These are phyloP conservation scores for Dipteronia dyeriana DNA, from an alignment of 345 rosid genomes.

Conservation along the genomic window DNA sequence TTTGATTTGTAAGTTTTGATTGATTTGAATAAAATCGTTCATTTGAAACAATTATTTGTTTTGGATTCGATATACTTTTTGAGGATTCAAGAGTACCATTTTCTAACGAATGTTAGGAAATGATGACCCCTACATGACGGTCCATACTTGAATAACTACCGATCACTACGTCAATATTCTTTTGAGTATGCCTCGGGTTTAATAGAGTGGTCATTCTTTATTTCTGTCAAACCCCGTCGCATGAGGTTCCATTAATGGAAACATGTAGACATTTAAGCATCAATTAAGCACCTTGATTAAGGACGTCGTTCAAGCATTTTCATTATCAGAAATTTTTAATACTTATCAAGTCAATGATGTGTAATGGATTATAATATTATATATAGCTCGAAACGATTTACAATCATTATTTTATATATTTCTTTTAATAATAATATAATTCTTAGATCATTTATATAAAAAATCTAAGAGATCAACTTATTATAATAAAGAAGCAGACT, in stretches of 20 bases:
- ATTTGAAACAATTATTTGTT: too few relatives aligned
- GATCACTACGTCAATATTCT: too few relatives aligned
- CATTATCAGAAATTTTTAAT: background rate
- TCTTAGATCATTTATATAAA: background rate
- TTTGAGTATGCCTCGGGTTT: too few relatives aligned
- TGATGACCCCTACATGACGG: too few relatives aligned
- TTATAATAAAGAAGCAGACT: conserved; percentile 2
- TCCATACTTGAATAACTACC: too few relatives aligned
- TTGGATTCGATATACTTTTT: too few relatives aligned
- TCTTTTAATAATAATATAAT: background rate
- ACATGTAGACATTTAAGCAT: background rate
- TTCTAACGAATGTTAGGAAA: too few relatives aligned
- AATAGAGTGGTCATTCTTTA: too few relatives aligned
- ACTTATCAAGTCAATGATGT: background rate
- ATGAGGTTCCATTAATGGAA: background rate
- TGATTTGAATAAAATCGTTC: too few relatives aligned
- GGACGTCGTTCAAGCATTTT: background rate
- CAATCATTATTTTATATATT: background rate
- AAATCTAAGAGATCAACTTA: conserved; percentile 13
- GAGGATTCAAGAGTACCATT: too few relatives aligned
- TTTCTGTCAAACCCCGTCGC: background rate
- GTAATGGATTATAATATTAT: background rate
- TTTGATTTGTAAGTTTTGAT: too few relatives aligned
- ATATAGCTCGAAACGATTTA: background rate
- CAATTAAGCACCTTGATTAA: background rate